Base-by-base conservation (phyloP, 495 filamentous ascomycete genomes). In the Trichoderma virens region DNA sequence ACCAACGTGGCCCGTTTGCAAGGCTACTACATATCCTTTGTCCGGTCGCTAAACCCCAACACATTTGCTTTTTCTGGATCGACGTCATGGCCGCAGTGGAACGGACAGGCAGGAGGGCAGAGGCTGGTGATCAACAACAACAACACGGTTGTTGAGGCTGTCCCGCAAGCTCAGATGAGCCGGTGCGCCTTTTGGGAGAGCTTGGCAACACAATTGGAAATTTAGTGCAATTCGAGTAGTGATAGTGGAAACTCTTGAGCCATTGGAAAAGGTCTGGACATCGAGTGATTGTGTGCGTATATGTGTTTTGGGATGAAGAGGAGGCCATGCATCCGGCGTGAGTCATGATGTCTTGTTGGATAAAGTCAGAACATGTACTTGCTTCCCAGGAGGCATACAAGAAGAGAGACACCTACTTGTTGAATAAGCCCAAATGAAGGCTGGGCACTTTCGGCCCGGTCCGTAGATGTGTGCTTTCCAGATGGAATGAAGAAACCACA, bases 21-120 rank as follows among this genome's bases (percentile, higher is more conserved):
- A 75, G 68, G 69, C 54, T 79, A 78, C 63, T 78, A 70, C 67
- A 70, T 79, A 20, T 75, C 75, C 20, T 79, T 80, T 62, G 75
- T 79, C 39, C 63, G 69, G 31, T 66, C 64, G 27, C 45, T 79
- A 34, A 73, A 80, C 39, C 77, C 77, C 61, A 76, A 74, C 13
- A 7, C 51, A 25, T 56, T 71, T 43, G 34, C 70, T 23, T 30
- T 54, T 14, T 14, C 31, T 0, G 74, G 67, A 5, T 66, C 69
- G 34, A 70, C 74, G 28, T 63, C 35, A 6, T 79, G 78, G 77
- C 51, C 51, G 25, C 51, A 56, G 25, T 56, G 51, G 51, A 56
- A 56, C 27, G 51, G 51, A 18, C 51, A 56, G 7, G 25, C 51
- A 28, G 51, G 51, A 30, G 51, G 51, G 3, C 25, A 27, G 13